phyloP scores from a whole-genome alignment of 495 filamentous ascomycete species.

The Aspergillus heteromorphus region DNA sequence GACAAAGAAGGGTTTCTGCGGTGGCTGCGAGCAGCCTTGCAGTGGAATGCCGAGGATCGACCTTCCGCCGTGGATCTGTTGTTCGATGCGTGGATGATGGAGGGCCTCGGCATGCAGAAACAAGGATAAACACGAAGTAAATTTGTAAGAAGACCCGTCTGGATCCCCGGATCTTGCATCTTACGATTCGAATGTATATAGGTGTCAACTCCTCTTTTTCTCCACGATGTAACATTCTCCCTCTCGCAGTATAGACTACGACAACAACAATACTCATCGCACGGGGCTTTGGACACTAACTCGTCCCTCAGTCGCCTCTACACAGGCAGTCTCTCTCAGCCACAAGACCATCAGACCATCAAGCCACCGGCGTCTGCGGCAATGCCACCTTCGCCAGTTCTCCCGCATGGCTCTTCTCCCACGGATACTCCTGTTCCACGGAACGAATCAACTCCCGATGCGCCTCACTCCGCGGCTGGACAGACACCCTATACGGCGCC shows the following conservation, averaged over 20 bases:
- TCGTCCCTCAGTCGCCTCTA: too few relatives aligned
- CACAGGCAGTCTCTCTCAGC: too few relatives aligned
- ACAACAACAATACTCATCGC: too few relatives aligned
- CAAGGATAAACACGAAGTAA: too few relatives aligned
- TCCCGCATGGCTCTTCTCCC: slow-evolving; percentile 36
- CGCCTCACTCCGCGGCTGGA: slow-evolving; percentile 25
- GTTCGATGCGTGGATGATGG: slow-evolving; percentile 35
- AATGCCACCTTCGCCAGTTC: neutral
- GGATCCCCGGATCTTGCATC: too few relatives aligned
- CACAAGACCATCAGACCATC: too few relatives aligned
- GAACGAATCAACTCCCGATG: slow-evolving; percentile 28
- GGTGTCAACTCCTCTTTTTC: too few relatives aligned
- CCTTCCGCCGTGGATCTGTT: slow-evolving; percentile 33
- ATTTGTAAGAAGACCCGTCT: too few relatives aligned
- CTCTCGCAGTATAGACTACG: too few relatives aligned
- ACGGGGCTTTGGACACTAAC: too few relatives aligned
- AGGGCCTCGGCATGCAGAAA: neutral
- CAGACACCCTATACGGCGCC: slow-evolving; percentile 26
- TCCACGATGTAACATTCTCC: too few relatives aligned
- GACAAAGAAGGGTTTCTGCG: slow-evolving; percentile 31
- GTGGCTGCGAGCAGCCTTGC: slow-evolving; percentile 35
- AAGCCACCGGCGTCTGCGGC: neutral
- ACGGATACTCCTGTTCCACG: slow-evolving; percentile 38
- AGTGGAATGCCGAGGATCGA: slow-evolving; percentile 38
- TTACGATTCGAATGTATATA: too few relatives aligned